Percentiles rank a stretch among this genome's conserved stretches.
phyloP scores from a whole-genome alignment of 2,329 filamentous ascomycete genomes.

The Microcyclosporella mali region DNA sequence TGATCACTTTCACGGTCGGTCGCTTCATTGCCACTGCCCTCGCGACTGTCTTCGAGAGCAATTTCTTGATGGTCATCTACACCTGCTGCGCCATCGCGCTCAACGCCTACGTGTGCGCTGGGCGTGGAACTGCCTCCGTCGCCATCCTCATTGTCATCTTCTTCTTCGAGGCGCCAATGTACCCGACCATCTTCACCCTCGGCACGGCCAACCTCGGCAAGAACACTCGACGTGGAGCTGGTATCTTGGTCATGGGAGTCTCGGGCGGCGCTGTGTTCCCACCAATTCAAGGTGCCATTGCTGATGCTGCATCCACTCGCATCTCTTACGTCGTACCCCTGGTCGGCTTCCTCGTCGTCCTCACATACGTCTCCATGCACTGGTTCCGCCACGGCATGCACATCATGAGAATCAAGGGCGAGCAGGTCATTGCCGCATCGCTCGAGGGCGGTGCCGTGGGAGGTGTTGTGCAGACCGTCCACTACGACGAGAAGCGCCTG shows the following conservation, averaged over 20 bases:
- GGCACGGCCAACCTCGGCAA: conserved; percentile 36
- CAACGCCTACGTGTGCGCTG: conserved; percentile 31
- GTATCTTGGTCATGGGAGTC: conserved; percentile 38
- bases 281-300: conserved; percentile 29
- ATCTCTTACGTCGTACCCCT: conserved; percentile 43
- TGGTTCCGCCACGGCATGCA: conserved; percentile 30
- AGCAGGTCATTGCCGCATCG: conserved; percentile 25
- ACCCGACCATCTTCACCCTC: conserved; percentile 36
- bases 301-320: conserved; percentile 35
- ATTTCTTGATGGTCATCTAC: conserved; percentile 35
- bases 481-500: conserved; percentile 32
- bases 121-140: conserved; percentile 28
- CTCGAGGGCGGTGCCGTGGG: conserved; percentile 30
- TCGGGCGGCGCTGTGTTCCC: conserved; percentile 18
- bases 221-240: conserved; percentile 36
- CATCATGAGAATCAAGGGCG: conserved; percentile 30
- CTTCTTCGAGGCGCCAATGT: conserved; percentile 35
- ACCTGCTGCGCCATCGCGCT: conserved; percentile 29
- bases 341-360: conserved; percentile 39
- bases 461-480: conserved; percentile 29
- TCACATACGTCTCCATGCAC: conserved; percentile 31
- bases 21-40: conserved; percentile 36
- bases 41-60: conserved; percentile 31
- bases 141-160: conserved; percentile 34
- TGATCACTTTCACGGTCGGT: conserved; percentile 36